Evolutionary conservation across 352 stramenopile species (phyloP), one percentile per base, ranked within the genome.

Genomic region (Globisporangium canariense): DNA sequence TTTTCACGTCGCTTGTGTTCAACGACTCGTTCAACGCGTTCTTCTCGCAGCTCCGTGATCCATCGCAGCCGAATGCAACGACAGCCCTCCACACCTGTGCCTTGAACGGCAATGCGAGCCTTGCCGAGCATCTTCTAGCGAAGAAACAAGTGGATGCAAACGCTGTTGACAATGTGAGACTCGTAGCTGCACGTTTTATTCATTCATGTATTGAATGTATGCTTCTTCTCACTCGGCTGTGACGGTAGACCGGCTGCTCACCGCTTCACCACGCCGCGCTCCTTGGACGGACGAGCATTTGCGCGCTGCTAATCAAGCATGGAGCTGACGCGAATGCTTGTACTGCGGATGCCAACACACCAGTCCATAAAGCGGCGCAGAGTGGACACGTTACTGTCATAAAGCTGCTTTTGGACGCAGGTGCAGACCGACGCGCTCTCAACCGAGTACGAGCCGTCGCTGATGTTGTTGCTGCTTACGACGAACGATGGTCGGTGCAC

Each of bases 331-430:
- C 64, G 10, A 73, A 76, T 11, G 57, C 54, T 18, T 36, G 50
- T 28, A 60, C 67, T 36, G 25, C 41, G 6, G 64, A 71, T 14
- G 60, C 52, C 41, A 76, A 43, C 55, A 74, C 70, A 14, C 54
- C 75, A 25, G 63, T 83, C 8, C 73, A 83, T 36, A 83, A 83
- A 73, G 75, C 75, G 25, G 73, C 73, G 14, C 71, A 79, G 41
- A 66, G 73, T 20, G 73, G 70, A 8, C 51, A 64, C 34, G 14
- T 32, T 20, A 52, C 64, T 4, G 60, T 77, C 13, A 53, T 74
- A 1, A 43, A 69, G 25, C 16, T 77, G 49, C 59, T 83, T 51
- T 60, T 80, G 45, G 51, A 60, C 9, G 50, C 68, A 46, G 65
- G 66, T 20, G 68, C 68, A 4, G 51, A 71, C 34, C 58, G 43